These are phyloP conservation scores for Ascoidea rubescens DNA, from an alignment of 805 yeast species.

Conservation along the genomic window DNA sequence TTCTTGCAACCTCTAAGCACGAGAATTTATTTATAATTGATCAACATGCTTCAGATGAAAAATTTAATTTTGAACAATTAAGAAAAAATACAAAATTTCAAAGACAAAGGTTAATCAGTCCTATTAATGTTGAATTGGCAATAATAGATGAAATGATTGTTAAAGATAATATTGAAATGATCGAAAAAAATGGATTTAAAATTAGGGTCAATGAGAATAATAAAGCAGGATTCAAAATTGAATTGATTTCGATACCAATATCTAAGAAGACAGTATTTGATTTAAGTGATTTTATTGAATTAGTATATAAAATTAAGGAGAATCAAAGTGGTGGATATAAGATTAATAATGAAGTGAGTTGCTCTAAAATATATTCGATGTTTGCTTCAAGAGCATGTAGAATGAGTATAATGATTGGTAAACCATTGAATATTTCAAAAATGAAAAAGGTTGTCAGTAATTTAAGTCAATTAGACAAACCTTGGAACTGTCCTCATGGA, in stretches of 20 bases:
- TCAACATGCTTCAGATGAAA: constrained; percentile 97
- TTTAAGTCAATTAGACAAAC: constrained; percentile 64
- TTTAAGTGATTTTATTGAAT: constrained; percentile 47
- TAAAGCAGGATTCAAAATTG: constrained; percentile 42
- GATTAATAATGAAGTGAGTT: constrained; percentile 27
- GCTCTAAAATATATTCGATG: constrained; percentile 71
- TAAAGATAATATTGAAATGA: constrained; percentile 39
- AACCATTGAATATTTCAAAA: constrained; percentile 35
- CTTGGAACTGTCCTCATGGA: constrained; percentile 97
- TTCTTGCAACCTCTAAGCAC: constrained; percentile 47
- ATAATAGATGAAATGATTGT: constrained; percentile 69
- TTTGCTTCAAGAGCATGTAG: constrained; percentile 95
- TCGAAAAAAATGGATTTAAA: constrained; percentile 69
- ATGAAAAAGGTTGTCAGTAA: constrained; percentile 62
- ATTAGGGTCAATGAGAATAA: constrained; percentile 33
- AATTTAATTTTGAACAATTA: constrained; percentile 71
- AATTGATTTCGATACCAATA: constrained; percentile 51
- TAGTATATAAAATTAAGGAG: constrained; percentile 53
- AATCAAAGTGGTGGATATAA: constrained; percentile 23
- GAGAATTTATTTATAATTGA: constrained; percentile 67
- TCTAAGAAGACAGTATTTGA: constrained; percentile 61
- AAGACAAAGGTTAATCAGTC: constrained; percentile 56
- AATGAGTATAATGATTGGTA: constrained; percentile 88
- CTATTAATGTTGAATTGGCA: constrained; percentile 45
- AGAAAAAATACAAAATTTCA: constrained; percentile 42